Evolutionary conservation across 257 asterid species (phyloP).

Genomic region (Solanum okadae): DNA sequence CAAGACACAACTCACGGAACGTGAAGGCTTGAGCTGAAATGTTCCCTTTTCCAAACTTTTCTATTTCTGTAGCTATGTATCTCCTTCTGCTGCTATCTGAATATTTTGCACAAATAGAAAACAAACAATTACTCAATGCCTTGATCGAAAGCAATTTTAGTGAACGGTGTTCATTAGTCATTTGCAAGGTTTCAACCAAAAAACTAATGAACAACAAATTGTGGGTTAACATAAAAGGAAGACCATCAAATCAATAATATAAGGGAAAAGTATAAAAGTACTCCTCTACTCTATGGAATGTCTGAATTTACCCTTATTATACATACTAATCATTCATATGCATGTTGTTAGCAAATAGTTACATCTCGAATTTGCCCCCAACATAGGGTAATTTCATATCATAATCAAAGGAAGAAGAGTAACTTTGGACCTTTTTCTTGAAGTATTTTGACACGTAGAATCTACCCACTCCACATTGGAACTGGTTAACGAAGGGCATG

Average conservation of each 20-base stretch:
- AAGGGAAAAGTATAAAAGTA: not conserved
- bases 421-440: not conserved
- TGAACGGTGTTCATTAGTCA: not conserved
- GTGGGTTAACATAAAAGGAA: not conserved
- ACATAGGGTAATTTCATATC: not conserved
- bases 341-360: not conserved
- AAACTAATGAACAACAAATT: not conserved
- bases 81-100: constrained; percentile 50
- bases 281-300: not conserved
- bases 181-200: not conserved
- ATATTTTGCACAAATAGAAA: not conserved
- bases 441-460: not conserved
- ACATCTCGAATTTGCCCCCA: not conserved
- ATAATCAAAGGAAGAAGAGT: not conserved
- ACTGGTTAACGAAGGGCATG: not conserved
- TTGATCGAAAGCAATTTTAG: not conserved
- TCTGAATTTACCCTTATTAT: not conserved
- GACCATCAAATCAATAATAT: not conserved
- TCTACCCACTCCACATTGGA: not conserved
- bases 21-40: constrained; percentile 48
- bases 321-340: not conserved
- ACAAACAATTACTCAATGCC: not conserved
- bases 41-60: constrained; percentile 42
- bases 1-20: constrained; percentile 30
- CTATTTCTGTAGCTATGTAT: constrained; percentile 47